Evolutionary conservation across 805 yeast species (phyloP).

Genomic region (Millerozyma miso): DNA sequence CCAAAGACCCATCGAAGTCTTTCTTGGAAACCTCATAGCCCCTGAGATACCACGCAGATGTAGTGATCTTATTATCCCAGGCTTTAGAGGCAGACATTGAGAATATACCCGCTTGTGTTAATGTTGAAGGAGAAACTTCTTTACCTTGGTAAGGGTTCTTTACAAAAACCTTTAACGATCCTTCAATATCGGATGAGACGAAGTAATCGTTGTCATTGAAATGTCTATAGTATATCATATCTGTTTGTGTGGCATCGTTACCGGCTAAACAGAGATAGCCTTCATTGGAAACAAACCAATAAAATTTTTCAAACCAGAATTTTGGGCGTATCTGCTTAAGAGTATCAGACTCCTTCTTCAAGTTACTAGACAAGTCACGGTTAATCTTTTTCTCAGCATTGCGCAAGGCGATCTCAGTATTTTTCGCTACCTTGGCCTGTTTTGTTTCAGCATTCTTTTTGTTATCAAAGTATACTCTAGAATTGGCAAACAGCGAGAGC

Average conservation of each 20-base stretch:
- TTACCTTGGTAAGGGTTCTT: slow-evolving; percentile 73
- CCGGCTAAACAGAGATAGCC: slow-evolving; percentile 86
- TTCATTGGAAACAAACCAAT: slow-evolving; percentile 91
- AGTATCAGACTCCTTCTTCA: slow-evolving; percentile 48
- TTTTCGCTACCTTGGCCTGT: slow-evolving; percentile 74
- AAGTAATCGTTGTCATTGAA: slow-evolving; percentile 69
- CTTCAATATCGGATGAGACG: slow-evolving; percentile 71
- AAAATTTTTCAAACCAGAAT: slow-evolving; percentile 90
- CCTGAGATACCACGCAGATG: slow-evolving; percentile 82
- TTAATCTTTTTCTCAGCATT: slow-evolving; percentile 77
- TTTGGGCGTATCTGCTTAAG: slow-evolving; percentile 64
- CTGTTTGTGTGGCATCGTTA: slow-evolving; percentile 73
- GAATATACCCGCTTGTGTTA: slow-evolving; percentile 85
- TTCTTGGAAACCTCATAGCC: slow-evolving; percentile 67
- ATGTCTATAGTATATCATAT: slow-evolving; percentile 74
- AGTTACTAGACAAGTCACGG: slow-evolving; percentile 61
- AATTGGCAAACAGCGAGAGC: slow-evolving; percentile 83
- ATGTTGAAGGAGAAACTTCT: slow-evolving; percentile 77
- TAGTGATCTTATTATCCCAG: slow-evolving; percentile 81
- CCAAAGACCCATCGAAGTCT: slow-evolving; percentile 54
- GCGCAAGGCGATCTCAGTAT: slow-evolving; percentile 71
- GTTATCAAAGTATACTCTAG: slow-evolving; percentile 72
- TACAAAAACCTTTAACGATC: slow-evolving; percentile 71
- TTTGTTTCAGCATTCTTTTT: slow-evolving; percentile 74
- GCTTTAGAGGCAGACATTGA: slow-evolving; percentile 80